phyloP scores from a whole-genome alignment of 208 protist genomes.

The Phytomonas francai region DNA sequence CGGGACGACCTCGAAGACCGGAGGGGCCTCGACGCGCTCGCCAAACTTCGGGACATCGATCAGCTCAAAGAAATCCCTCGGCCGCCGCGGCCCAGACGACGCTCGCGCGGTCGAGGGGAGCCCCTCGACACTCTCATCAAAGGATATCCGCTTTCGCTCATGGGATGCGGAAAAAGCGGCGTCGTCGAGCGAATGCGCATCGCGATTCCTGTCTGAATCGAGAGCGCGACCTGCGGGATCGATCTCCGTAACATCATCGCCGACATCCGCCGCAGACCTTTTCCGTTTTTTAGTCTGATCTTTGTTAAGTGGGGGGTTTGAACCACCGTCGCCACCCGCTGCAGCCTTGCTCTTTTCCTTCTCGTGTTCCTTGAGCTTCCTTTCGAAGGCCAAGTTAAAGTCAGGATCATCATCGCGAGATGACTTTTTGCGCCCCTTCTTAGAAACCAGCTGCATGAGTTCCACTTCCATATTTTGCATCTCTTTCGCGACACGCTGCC shows the following conservation, averaged over 20 bases:
- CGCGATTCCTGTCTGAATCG: too few relatives aligned
- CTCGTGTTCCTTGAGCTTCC: constrained; percentile 23
- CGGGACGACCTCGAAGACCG: constrained; percentile 77
- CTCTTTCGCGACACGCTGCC: constrained; percentile 27
- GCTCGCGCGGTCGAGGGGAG: constrained; percentile 14
- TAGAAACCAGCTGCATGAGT: constrained; percentile 22
- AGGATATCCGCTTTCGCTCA: constrained; percentile 50
- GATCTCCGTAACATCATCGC: neutral
- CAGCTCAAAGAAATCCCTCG: constrained; percentile 73
- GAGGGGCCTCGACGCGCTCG: constrained; percentile 79
- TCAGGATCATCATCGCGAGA: constrained; percentile 9
- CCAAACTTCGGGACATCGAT: constrained; percentile 82
- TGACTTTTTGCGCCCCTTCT: constrained; percentile 11
- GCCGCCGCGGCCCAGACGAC: constrained; percentile 15
- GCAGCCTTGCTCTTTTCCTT: constrained; percentile 11
- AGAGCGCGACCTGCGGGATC: neutral
- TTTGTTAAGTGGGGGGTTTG: neutral
- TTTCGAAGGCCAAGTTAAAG: constrained; percentile 33
- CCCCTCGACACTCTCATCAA: constrained; percentile 21
- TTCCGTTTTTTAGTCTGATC: neutral
- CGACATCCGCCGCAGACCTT: neutral
- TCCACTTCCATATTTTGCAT: constrained; percentile 36
- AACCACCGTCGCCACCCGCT: neutral
- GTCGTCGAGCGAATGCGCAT: too few relatives aligned
- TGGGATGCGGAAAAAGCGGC: too few relatives aligned